A percentile compares a stretch with the other conserved stretches of the same genome.
These are phyloP conservation scores for Leucocoprinus leucothites DNA, from an alignment of 768 basidiomycete species.

Conservation along the genomic window DNA sequence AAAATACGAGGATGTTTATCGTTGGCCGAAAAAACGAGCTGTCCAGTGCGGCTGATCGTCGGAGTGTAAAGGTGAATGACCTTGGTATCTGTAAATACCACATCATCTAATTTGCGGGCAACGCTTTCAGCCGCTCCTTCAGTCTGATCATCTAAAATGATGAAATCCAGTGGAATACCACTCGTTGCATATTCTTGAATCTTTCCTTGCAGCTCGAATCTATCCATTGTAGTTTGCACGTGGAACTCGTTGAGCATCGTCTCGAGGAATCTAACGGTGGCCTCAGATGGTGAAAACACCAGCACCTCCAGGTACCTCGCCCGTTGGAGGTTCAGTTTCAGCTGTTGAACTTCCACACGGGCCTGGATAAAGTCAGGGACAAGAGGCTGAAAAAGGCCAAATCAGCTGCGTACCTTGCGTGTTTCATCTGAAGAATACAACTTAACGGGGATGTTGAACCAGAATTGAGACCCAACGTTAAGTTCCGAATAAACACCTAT, in stretches of 20 bases:
- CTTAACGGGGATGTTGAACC: conserved; percentile 71
- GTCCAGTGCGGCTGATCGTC: conserved; percentile 54
- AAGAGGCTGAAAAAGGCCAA: neutral
- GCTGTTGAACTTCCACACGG: conserved; percentile 40
- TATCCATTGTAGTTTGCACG: conserved; percentile 43
- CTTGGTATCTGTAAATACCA: conserved; percentile 52
- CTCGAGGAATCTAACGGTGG: conserved; percentile 52
- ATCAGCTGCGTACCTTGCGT: conserved; percentile 38
- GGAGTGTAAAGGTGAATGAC: conserved; percentile 73
- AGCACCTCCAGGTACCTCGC: conserved; percentile 48
- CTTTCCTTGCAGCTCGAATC: conserved; percentile 27
- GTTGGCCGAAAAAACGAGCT: conserved; percentile 43
- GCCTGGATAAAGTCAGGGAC: conserved; percentile 29
- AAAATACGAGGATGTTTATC: conserved; percentile 53
- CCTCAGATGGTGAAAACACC: conserved; percentile 55
- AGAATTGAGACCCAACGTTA: conserved; percentile 64
- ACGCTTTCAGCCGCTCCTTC: conserved; percentile 57
- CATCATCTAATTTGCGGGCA: conserved; percentile 43
- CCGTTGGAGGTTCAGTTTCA: conserved; percentile 44
- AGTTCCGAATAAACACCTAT: conserved; percentile 69
- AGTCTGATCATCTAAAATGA: conserved; percentile 66
- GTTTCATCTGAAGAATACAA: conserved; percentile 55
- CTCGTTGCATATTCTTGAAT: conserved; percentile 30
- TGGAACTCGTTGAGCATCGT: conserved; percentile 57
- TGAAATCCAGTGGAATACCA: conserved; percentile 50